Base-by-base conservation (phyloP, 129 eudicot species). In the Arctium minus region DNA sequence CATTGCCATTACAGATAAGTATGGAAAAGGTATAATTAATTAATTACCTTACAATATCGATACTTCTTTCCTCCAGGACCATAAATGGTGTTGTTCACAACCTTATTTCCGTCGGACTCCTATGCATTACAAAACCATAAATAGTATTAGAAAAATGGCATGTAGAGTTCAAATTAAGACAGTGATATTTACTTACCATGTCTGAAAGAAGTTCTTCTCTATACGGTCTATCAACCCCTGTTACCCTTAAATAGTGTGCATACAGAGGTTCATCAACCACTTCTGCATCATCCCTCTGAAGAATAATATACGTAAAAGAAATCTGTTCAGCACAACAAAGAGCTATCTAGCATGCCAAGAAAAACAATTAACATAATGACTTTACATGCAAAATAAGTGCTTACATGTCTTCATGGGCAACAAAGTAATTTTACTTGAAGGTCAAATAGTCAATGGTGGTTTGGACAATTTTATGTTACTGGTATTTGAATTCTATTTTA, bases 91-190 rank as follows among this genome's bases (percentile, higher is more conserved):
- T 90, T 90, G 78, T 84, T 86, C 84, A 93, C 90, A 80, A 96
- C 93, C 81, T 93, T 93, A 79, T 91, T 92, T 53, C 99, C 99
- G 89, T 96, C 97, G 44, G 94, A 79, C 77, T 93, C 97, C 99
- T 96, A 79, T 35, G 91, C 76, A 88, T 85, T 71, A 32, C 75
- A 87, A 50, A 70, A 83, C 13, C 12, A 62, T 35, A 50, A 42
- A 67, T 29, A 67, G 3, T 65, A 67, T 67, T 27, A 67, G 71
- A 67, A 69, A 46, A 15, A 10, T 4, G 33, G 22, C 62, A 76
- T 32, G 27, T 76, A 65, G 80, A 76, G 33, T 35, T 42, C 22
- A 70, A 36, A 46, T 46, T 9, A 46, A 44, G 68, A 44, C 17
- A 10, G 67, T 44, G 35, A 75, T 22, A 35, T 37, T 33, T 75